These are phyloP conservation scores for Escallonia herrerae DNA, from an alignment of 129 eudicot species.

Conservation along the genomic window DNA sequence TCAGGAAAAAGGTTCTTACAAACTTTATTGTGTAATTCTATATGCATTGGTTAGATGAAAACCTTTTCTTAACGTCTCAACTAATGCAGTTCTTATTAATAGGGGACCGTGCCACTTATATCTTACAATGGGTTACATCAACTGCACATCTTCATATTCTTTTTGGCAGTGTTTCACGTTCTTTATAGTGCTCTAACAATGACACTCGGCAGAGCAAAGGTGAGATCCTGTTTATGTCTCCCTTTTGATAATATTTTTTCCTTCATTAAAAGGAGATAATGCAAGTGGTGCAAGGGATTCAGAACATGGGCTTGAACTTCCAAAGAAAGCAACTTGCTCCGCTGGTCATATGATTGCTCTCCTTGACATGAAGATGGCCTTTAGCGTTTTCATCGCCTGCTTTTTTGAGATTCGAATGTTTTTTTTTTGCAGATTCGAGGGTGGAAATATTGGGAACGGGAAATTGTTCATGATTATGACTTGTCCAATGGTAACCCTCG, in stretches of 20 bases:
- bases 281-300: too few relatives aligned
- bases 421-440: conserved; percentile 52
- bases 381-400: background rate
- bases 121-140: conserved; percentile 75
- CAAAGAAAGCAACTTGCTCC: background rate
- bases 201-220: conserved; percentile 76
- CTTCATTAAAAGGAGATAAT: too few relatives aligned
- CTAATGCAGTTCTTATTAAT: conserved; percentile 8
- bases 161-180: conserved; percentile 90
- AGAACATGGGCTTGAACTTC: background rate
- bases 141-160: conserved; percentile 92
- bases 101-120: conserved; percentile 81
- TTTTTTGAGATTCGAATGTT: background rate
- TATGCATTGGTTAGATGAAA: background rate
- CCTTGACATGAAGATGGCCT: background rate
- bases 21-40: background rate
- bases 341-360: background rate
- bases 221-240: conserved; percentile 4
- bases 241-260: too few relatives aligned
- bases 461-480: conserved; percentile 23
- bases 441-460: conserved; percentile 84
- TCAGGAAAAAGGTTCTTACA: background rate
- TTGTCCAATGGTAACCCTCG: conserved; percentile 25
- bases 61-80: background rate
- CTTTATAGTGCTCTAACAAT: conserved; percentile 66